Conservation (phyloP, 176 grass and related monocot species). For the Carex cristatella region DNA sequence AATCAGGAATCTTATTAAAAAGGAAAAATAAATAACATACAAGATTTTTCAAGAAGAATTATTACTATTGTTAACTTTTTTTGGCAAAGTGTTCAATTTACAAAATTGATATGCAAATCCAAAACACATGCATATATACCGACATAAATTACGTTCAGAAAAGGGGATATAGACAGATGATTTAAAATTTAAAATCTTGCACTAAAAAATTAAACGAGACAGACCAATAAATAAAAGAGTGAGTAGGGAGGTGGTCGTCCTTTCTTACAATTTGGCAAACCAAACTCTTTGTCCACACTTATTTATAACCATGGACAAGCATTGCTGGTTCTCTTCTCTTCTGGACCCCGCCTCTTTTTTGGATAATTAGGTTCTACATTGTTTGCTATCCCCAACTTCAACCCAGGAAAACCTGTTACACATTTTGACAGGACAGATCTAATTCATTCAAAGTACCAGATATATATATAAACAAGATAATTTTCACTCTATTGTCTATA, state of each 20-base stretch:
- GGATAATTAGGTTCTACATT: constrained; percentile 57
- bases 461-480: too few relatives aligned
- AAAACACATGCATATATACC: not conserved
- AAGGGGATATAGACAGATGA: not conserved
- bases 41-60: not conserved
- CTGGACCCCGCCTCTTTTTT: constrained; percentile 26
- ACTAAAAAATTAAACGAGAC: constrained; percentile 10
- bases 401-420: not conserved
- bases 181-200: constrained; percentile 2
- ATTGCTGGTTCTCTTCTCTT: constrained; percentile 53
- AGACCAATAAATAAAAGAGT: constrained; percentile 27
- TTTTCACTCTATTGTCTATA: too few relatives aligned
- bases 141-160: not conserved
- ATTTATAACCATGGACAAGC: constrained; percentile 70
- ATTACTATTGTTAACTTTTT: not conserved
- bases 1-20: not conserved
- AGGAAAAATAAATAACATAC: not conserved
- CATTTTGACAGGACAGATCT: too few relatives aligned
- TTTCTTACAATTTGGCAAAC: constrained; percentile 45
- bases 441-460: too few relatives aligned
- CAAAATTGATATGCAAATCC: not conserved
- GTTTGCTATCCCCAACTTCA: constrained; percentile 25
- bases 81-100: not conserved
- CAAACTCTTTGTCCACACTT: constrained; percentile 41
- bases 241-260: constrained; percentile 29